Evolutionary conservation across 768 basidiomycete species (phyloP).

Genomic region (Podaxis carcinomalis): DNA sequence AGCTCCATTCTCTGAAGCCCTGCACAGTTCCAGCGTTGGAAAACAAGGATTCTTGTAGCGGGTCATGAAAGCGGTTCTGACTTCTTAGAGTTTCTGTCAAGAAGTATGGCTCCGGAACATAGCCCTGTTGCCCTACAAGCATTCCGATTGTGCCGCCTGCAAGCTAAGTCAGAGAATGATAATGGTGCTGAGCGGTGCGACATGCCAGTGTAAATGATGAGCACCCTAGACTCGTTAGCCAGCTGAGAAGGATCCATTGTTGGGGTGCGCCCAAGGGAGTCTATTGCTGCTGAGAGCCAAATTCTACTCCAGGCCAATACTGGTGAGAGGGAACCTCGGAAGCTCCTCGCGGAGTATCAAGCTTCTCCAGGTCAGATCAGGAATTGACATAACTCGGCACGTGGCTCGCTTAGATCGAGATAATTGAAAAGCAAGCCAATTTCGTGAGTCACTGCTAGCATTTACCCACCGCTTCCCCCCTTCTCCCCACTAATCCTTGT

Average conservation of each 20-base stretch:
- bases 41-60: constrained; percentile 80
- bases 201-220: constrained; percentile 78
- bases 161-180: neutral
- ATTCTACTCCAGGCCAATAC: neutral
- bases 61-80: constrained; percentile 90
- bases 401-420: constrained; percentile 10
- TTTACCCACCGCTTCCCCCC: constrained; percentile 16
- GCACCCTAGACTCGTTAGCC: constrained; percentile 72
- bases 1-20: constrained; percentile 75
- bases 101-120: constrained; percentile 84
- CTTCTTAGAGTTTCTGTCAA: constrained; percentile 78
- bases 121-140: constrained; percentile 73
- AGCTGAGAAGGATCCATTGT: constrained; percentile 47
- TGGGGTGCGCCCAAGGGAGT: neutral
- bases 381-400: neutral
- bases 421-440: constrained; percentile 15
- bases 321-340: constrained; percentile 1
- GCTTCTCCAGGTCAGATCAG: neutral
- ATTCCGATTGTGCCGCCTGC: constrained; percentile 83
- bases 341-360: neutral
- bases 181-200: neutral
- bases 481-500: constrained; percentile 11
- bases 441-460: constrained; percentile 16
- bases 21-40: constrained; percentile 76
- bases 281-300: neutral